Conservation (phyloP, 345 rosid genomes). For the Lenwebbia sp. region DNA sequence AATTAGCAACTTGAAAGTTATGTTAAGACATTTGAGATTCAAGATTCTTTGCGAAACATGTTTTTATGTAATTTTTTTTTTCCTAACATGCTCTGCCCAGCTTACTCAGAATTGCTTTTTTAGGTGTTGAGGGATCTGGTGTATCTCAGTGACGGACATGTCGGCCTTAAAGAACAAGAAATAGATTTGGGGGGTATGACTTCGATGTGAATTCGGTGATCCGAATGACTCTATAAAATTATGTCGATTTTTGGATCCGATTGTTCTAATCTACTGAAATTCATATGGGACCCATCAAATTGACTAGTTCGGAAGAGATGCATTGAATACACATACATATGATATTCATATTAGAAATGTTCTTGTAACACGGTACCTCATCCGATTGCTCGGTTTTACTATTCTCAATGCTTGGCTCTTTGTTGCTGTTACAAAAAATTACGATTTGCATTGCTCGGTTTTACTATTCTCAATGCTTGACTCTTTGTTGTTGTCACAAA, state of each 20-base stretch:
- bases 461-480: background rate
- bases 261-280: background rate
- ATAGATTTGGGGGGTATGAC: background rate
- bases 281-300: background rate
- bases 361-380: accelerated
- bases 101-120: background rate
- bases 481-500: background rate
- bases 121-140: background rate
- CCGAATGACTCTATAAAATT: no score
- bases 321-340: background rate
- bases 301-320: background rate
- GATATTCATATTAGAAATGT: background rate
- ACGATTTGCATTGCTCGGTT: background rate
- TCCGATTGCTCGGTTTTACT: background rate
- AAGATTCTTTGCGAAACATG: background rate
- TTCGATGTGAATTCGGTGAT: background rate
- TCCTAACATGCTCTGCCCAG: background rate
- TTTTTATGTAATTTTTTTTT: background rate
- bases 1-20: background rate
- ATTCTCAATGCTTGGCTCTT: background rate
- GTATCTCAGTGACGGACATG: background rate
- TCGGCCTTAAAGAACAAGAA: background rate
- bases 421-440: background rate
- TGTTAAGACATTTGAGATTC: background rate
- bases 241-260: background rate